These are phyloP conservation scores for Aphanomyces stellatus DNA, from an alignment of 352 stramenopile species.

Conservation along the genomic window DNA sequence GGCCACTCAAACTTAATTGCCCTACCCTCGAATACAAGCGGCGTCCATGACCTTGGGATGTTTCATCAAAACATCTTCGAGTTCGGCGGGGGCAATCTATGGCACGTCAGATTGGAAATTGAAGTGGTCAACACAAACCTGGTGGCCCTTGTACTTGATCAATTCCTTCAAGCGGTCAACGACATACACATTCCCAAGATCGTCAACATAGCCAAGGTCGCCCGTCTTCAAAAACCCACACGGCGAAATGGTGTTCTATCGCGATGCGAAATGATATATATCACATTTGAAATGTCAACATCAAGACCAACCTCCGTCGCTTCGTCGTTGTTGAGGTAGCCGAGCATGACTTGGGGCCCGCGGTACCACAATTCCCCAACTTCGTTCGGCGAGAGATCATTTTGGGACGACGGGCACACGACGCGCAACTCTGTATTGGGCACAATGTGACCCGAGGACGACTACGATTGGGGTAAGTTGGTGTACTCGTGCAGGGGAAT, in stretches of 20 bases:
- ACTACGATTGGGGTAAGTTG: no score
- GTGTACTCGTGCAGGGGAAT: no score
- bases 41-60: constrained; percentile 45
- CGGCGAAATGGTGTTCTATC: constrained; percentile 38
- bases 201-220: constrained; percentile 87
- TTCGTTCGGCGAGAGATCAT: constrained; percentile 31
- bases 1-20: no score
- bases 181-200: constrained; percentile 87
- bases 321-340: constrained; percentile 84
- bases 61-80: constrained; percentile 86
- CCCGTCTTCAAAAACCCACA: constrained; percentile 83
- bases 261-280: no score
- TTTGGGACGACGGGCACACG: constrained; percentile 31
- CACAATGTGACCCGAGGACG: constrained; percentile 38
- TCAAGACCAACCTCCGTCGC: constrained; percentile 60
- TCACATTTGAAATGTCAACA: no score
- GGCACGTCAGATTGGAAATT: not conserved
- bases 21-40: constrained; percentile 41
- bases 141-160: constrained; percentile 92
- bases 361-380: constrained; percentile 77
- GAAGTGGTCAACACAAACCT: constrained; percentile 23
- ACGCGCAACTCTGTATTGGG: constrained; percentile 49
- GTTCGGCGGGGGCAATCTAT: constrained; percentile 81
- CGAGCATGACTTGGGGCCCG: constrained; percentile 85
- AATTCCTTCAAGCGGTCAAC: constrained; percentile 90